Percentiles rank a stretch among this genome's conserved stretches.
Evolutionary conservation across 345 rosid species (phyloP).

Genomic region (Rhodamnia argentea): DNA sequence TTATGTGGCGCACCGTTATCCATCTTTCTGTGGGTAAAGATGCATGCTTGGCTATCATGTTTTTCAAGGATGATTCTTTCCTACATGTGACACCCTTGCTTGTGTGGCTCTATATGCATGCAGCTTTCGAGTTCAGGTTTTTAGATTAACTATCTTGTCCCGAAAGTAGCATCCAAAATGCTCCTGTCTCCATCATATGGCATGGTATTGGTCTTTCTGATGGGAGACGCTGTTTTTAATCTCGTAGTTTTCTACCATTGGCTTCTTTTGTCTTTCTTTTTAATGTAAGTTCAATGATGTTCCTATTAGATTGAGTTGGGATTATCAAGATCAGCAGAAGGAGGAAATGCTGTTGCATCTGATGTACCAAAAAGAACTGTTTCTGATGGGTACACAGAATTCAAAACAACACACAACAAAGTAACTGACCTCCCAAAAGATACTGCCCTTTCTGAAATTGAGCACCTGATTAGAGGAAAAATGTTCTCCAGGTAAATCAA

Average conservation of each 20-base stretch:
- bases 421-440: slow-evolving; percentile 4
- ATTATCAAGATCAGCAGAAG: slow-evolving; percentile 14
- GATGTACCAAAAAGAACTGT: slow-evolving; percentile 12
- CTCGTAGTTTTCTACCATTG: not conserved
- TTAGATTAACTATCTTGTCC: not conserved
- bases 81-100: not conserved
- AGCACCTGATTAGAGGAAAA: slow-evolving; percentile 53
- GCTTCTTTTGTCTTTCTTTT: not conserved
- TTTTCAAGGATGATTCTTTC: not conserved
- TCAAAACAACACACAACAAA: slow-evolving; percentile 1
- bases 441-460: slow-evolving; percentile 48
- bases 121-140: not conserved
- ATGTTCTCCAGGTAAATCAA: slow-evolving; percentile 45
- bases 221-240: not conserved
- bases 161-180: not conserved
- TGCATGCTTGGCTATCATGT: not conserved
- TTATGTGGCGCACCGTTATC: not conserved
- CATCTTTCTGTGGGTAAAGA: not conserved
- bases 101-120: not conserved
- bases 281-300: not conserved
- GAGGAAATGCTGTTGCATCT: slow-evolving; percentile 19
- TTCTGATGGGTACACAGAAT: slow-evolving; percentile 16
- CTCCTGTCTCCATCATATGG: not conserved
- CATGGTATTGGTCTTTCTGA: not conserved
- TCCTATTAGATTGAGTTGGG: slow-evolving; percentile 10